These are phyloP conservation scores for Ogataea dorogensis DNA, from an alignment of 805 yeast genomes.

Conservation along the genomic window DNA sequence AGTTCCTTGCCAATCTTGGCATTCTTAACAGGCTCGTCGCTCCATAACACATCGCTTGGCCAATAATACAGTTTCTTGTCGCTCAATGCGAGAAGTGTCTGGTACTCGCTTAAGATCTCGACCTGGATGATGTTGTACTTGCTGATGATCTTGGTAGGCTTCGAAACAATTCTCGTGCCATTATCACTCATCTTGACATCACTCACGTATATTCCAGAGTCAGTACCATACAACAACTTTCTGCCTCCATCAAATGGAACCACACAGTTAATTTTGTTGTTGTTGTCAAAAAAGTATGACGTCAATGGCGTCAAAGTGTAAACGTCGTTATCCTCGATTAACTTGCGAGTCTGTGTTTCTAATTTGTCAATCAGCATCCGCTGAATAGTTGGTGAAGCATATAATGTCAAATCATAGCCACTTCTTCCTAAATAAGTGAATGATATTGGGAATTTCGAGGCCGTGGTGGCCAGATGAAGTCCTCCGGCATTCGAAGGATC, in stretches of 20 bases:
- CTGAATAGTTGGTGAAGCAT: slow-evolving; percentile 62
- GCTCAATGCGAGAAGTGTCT: slow-evolving; percentile 72
- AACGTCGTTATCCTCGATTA: slow-evolving; percentile 72
- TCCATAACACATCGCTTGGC: slow-evolving; percentile 65
- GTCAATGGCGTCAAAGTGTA: slow-evolving; percentile 75
- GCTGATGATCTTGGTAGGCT: slow-evolving; percentile 73
- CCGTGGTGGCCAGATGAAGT: slow-evolving; percentile 25
- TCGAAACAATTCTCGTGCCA: slow-evolving; percentile 52
- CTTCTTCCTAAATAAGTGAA: slow-evolving; percentile 53
- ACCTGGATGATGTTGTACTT: slow-evolving; percentile 80
- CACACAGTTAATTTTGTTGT: slow-evolving; percentile 82
- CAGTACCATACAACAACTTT: slow-evolving; percentile 86
- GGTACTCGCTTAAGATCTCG: slow-evolving; percentile 89
- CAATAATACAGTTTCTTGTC: slow-evolving; percentile 81
- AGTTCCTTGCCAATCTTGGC: slow-evolving; percentile 72
- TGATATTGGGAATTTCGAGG: slow-evolving; percentile 46
- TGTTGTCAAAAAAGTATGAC: slow-evolving; percentile 70
- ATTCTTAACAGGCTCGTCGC: slow-evolving; percentile 47
- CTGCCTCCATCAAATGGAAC: slow-evolving; percentile 95
- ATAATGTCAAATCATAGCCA: slow-evolving; percentile 53
- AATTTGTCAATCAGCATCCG: slow-evolving; percentile 79
- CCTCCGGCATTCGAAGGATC: slow-evolving; percentile 19
- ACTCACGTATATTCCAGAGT: slow-evolving; percentile 82
- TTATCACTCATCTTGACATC: slow-evolving; percentile 57
- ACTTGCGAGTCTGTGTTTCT: slow-evolving; percentile 71